phyloP scores from a whole-genome alignment of 768 basidiomycete genomes.

The Leucocoprinus leucothites region DNA sequence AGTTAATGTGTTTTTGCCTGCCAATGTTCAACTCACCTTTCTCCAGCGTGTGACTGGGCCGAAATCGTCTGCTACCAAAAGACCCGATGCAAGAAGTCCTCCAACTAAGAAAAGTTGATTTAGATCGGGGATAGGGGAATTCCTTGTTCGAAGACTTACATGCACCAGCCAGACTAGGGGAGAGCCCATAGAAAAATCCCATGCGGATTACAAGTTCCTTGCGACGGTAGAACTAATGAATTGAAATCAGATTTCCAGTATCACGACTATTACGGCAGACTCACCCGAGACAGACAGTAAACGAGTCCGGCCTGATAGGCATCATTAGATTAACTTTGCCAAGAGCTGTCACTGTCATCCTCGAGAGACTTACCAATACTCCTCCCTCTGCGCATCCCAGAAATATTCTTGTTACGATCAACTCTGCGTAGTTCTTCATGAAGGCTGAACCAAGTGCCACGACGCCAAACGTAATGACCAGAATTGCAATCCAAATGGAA shows the following conservation, averaged over 20 bases:
- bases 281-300: slow-evolving; percentile 35
- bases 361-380: slow-evolving; percentile 29
- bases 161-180: slow-evolving; percentile 32
- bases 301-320: slow-evolving; percentile 32
- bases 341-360: not conserved
- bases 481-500: slow-evolving; percentile 33
- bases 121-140: not conserved
- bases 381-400: slow-evolving; percentile 41
- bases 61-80: slow-evolving; percentile 27
- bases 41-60: slow-evolving; percentile 31
- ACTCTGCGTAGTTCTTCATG: slow-evolving; percentile 27
- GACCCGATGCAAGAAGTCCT: slow-evolving; percentile 35
- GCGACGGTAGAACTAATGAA: slow-evolving; percentile 31
- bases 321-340: not conserved
- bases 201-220: slow-evolving; percentile 32
- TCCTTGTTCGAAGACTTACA: slow-evolving; percentile 22
- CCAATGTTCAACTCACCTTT: slow-evolving; percentile 15
- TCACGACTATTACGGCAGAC: slow-evolving; percentile 9
- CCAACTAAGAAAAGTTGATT: slow-evolving; percentile 24
- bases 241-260: not conserved
- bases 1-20: not conserved
- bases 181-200: slow-evolving; percentile 32
- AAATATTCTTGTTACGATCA: slow-evolving; percentile 36
- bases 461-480: slow-evolving; percentile 35
- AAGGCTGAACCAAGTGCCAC: slow-evolving; percentile 38